phyloP scores from a whole-genome alignment of 306 rosid genomes.

The Cicer judaicum region DNA sequence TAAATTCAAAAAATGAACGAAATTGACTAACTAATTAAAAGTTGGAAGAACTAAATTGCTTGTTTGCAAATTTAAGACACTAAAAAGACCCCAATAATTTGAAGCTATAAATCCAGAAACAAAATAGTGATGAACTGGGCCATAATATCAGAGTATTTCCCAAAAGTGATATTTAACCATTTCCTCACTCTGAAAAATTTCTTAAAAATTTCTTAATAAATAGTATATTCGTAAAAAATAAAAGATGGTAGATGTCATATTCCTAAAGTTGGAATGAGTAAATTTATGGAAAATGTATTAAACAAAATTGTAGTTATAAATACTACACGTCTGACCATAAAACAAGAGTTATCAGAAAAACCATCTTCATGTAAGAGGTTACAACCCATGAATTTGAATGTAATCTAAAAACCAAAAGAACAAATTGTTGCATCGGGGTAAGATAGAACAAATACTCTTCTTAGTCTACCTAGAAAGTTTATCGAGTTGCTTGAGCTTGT shows the following conservation, averaged over 20 bases:
- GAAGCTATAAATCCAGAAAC: no score
- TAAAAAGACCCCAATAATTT: no score
- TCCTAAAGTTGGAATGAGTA: background rate
- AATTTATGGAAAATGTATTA: slow-evolving; percentile 27
- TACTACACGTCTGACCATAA: background rate
- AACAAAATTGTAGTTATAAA: slow-evolving; percentile 30
- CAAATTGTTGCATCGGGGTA: slow-evolving; percentile 23
- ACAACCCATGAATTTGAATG: slow-evolving; percentile 33
- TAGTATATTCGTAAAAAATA: no score
- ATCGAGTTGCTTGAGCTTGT: slow-evolving; percentile 66
- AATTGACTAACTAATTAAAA: no score
- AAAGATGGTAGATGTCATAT: background rate
- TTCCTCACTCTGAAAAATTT: no score
- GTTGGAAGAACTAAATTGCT: no score
- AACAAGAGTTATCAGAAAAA: slow-evolving; percentile 29
- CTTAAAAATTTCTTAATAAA: no score
- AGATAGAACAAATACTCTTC: slow-evolving; percentile 26
- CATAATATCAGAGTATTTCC: no score
- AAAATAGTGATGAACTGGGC: no score
- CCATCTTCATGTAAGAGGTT: slow-evolving; percentile 20
- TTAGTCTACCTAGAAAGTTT: slow-evolving; percentile 38
- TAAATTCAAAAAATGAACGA: no score
- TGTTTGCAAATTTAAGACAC: no score
- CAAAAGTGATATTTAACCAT: no score
- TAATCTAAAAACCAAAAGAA: slow-evolving; percentile 40